Percentiles rank a stretch among this genome's conserved stretches.
Conservation (phyloP, 176 grass and related monocot genomes). For the Raddia distichophylla region DNA sequence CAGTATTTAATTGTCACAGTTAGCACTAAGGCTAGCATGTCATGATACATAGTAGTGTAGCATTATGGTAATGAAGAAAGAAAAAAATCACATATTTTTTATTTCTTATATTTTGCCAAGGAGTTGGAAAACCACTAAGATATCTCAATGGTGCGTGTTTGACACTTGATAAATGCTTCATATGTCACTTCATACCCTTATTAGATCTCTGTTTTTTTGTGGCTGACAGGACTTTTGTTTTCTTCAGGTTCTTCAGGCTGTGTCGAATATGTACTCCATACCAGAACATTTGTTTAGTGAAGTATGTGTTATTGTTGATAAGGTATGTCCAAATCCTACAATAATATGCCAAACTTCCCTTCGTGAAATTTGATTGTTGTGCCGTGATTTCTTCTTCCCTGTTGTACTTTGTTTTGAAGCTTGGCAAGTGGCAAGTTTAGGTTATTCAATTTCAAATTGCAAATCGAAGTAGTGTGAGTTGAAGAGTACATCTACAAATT, state of each 20-base stretch:
- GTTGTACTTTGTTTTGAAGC: slow-evolving; percentile 4
- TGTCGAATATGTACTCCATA: slow-evolving; percentile 65
- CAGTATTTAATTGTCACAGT: neutral
- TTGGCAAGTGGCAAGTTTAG: neutral
- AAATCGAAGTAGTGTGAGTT: neutral
- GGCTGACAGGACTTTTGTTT: slow-evolving; percentile 29
- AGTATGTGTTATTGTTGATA: slow-evolving; percentile 91
- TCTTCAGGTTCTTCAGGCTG: slow-evolving; percentile 81
- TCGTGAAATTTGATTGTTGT: neutral
- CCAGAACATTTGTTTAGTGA: slow-evolving; percentile 70
- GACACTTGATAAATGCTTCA: neutral
- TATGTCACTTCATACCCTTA: slow-evolving; percentile 1
- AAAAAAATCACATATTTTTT: neutral
- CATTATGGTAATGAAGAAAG: neutral
- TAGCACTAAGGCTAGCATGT: neutral
- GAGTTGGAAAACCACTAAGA: neutral
- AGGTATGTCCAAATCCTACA: slow-evolving; percentile 46
- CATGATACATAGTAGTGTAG: neutral
- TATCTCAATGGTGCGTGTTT: neutral
- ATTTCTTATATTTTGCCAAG: neutral
- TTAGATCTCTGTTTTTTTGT: slow-evolving; percentile 16
- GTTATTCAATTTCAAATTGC: neutral
- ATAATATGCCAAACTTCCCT: neutral
- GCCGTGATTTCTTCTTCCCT: neutral
- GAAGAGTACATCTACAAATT: too few species aligned